A percentile compares a stretch with the other conserved stretches of the same genome.
Conservation (phyloP, 164 flowering plant genomes). For the Litsea cubeba region DNA sequence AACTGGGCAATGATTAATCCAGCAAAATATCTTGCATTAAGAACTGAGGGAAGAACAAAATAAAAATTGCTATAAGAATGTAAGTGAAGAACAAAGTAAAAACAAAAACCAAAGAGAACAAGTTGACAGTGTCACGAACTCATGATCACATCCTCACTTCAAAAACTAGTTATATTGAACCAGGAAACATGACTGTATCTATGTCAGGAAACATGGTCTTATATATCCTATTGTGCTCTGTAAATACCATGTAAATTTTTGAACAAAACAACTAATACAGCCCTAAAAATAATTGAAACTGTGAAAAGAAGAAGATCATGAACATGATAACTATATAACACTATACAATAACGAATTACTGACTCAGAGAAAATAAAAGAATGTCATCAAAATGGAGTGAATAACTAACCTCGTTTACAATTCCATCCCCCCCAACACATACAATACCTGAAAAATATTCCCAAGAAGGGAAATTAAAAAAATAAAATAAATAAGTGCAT, state of each 20-base stretch:
- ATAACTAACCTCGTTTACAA: conserved; percentile 87
- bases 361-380: neutral
- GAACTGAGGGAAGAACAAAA: neutral
- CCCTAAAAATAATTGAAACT: neutral
- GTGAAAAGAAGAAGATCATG: neutral
- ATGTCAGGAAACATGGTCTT: neutral
- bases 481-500: neutral
- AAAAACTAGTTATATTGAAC: neutral
- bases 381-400: neutral
- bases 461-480: neutral
- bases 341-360: neutral
- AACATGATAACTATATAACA: neutral
- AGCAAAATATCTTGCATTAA: neutral
- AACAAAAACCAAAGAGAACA: neutral
- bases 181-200: neutral
- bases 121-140: neutral
- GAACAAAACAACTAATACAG: neutral
- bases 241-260: neutral
- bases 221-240: neutral
- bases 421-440: conserved; percentile 99
- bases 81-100: neutral
- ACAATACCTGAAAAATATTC: conserved; percentile 65
- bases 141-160: conserved; percentile 1
- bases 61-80: no score
- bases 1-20: neutral